Conservation (phyloP, 352 stramenopile species). For the Halophytophthora batemanensis region DNA sequence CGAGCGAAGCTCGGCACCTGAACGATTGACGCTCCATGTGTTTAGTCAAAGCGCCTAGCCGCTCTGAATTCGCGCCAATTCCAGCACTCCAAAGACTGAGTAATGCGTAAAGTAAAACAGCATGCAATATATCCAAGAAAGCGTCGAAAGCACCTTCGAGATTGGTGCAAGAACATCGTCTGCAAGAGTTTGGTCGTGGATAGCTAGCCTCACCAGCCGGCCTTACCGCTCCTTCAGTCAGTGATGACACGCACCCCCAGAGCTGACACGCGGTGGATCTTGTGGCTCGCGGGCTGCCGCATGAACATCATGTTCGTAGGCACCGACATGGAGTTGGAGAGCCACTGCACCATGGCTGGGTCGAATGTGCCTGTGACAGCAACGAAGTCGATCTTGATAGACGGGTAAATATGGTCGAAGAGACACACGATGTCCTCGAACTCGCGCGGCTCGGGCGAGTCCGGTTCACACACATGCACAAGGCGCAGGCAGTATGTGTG, state of each 20-base stretch:
- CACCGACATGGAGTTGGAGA: constrained; percentile 65
- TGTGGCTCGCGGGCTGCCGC: constrained; percentile 68
- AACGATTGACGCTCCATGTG: too few species aligned
- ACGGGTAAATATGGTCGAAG: constrained; percentile 91
- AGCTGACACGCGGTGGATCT: constrained; percentile 72
- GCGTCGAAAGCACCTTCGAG: too few species aligned
- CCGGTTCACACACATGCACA: constrained; percentile 59
- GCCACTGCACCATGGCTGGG: constrained; percentile 79
- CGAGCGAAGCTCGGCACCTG: too few species aligned
- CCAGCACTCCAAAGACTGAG: too few species aligned
- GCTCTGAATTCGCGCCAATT: too few species aligned
- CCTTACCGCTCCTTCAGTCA: constrained; percentile 16
- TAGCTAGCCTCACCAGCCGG: too few species aligned
- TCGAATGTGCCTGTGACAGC: constrained; percentile 67
- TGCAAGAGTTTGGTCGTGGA: neutral
- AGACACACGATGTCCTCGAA: constrained; percentile 59
- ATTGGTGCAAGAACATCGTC: too few species aligned
- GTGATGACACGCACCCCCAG: constrained; percentile 82
- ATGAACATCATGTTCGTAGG: constrained; percentile 92
- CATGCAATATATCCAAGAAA: too few species aligned
- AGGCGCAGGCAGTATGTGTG: constrained; percentile 88
- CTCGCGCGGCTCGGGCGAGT: constrained; percentile 26
- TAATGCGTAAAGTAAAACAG: too few species aligned
- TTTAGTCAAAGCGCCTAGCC: too few species aligned
- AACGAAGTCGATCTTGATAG: constrained; percentile 87